These are phyloP conservation scores for Solanum rostratum DNA, from an alignment of 257 asterid species.

Conservation along the genomic window DNA sequence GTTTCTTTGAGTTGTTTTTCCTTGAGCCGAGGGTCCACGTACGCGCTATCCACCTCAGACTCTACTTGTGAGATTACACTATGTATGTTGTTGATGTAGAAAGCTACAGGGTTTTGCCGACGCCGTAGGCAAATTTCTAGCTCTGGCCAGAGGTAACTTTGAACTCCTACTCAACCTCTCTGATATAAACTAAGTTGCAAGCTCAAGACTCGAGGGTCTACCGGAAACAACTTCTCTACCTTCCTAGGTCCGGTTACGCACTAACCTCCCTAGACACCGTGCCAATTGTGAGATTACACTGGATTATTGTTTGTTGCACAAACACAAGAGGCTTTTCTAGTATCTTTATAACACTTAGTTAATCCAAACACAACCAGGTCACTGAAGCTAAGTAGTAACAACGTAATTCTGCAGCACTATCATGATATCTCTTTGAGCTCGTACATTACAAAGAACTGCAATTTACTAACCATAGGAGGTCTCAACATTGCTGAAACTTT, in stretches of 20 bases:
- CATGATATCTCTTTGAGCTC: not conserved
- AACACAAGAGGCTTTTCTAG: not conserved
- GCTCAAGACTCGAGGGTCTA: too few relatives aligned
- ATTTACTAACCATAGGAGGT: not conserved
- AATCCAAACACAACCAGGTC: not conserved
- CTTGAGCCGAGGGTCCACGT: not conserved
- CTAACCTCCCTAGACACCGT: too few relatives aligned
- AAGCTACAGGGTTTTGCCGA: not conserved
- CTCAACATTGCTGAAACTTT: not conserved
- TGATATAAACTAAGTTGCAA: not conserved
- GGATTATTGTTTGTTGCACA: too few relatives aligned
- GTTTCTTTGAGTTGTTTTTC: not conserved
- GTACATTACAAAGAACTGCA: not conserved
- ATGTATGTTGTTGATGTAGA: too few relatives aligned
- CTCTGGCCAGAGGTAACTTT: not conserved
- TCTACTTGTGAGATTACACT: too few relatives aligned
- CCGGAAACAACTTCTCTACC: too few relatives aligned
- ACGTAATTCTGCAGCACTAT: not conserved
- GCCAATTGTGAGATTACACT: too few relatives aligned
- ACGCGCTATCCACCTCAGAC: not conserved
- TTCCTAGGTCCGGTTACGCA: too few relatives aligned
- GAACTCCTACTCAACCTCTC: not conserved
- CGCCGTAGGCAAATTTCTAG: not conserved
- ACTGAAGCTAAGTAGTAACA: not conserved
- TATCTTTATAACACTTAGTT: not conserved